Base-by-base conservation (phyloP, 2,329 filamentous ascomycete genomes). In the Pyrenochaeta sp. region DNA sequence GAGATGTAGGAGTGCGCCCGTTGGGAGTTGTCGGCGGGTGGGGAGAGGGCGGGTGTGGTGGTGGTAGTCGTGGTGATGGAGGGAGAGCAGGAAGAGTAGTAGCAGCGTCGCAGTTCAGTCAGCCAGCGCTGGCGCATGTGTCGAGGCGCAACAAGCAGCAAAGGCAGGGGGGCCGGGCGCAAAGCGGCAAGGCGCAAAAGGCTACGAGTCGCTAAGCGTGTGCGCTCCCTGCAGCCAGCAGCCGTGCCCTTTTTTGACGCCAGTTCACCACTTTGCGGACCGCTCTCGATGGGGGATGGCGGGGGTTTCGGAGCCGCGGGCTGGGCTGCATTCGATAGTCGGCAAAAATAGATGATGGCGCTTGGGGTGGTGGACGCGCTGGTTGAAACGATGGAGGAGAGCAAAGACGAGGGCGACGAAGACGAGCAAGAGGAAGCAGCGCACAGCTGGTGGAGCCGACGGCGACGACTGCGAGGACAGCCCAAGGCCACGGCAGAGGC, bases 21-120 rank as follows among this genome's bases (percentile, higher is more conserved):
- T 67, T 73, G 66, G n/a, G 71, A 69, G 56, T 75, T 74, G 74
- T 74, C 73, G 65, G 61, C 64, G 61, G 59, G 65, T 54, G 56
- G 49, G 66, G 52, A 56, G 54, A 54, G 56, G 31, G 51, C 60
- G 50, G 55, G 60, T 51, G 63, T 50, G 55, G 56, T n/a, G 37
- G 56, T 44, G 48, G 52, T 45, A 42, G 56, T 53, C 55, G 57
- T 55, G 51, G 56, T 59, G 61, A 53, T 50, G 63, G 53, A 55
- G 56, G 54, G 58, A 52, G 56, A 49, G 46, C 11, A 37, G 40
- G n/a, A 45, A 46, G 49, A 29, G 48, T 50, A 44, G 43, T n/a
- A n/a, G n/a, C n/a, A n/a, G n/a, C n/a, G n/a, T n/a, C n/a, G n/a
- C n/a, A n/a, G n/a, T n/a, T n/a, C n/a, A n/a, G n/a, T n/a, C 46